Evolutionary conservation across 1,139 yeast genomes (phyloP), one percentile per base, ranked within the genome.

Genomic region (Pichia sp.): DNA sequence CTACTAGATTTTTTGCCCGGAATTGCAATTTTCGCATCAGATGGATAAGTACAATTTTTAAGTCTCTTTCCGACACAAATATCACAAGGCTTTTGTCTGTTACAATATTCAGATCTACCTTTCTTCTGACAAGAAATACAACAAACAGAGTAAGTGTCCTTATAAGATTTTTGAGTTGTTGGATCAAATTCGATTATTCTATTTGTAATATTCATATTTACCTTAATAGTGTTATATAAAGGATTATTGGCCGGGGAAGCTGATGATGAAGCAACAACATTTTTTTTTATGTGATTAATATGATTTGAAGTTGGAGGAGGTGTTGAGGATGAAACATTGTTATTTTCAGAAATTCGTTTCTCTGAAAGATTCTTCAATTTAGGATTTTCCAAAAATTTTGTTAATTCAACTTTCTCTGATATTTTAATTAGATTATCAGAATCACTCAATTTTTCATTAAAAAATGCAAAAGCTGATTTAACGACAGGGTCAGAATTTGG

Each of bases 61-160:
- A 45, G 18, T 25, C 45, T 51, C 32, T 47, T 50, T 8, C 43
- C 47, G 26, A 34, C 42, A 38, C 61, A 58, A 25, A 54, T 44
- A 44, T 54, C 56, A 45, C 61, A 58, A 10, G 55, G 53, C 18
- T 42, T 39, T 28, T 44, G 45, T 36, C 50, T 45, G 42, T 56
- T 49, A 45, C 59, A 56, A 42, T 49, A 52, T 2, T 40, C 44
- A 9, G 36, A 43, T 43, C 53, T 43, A 18, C 41, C 34, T 4
- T 37, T 43, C 34, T 44, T 55, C 6, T 42, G 25, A 49, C 61
- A 58, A 3, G 46, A 42, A 26, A 50, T 43, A 44, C 61, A 58
- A 39, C 56, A 43, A 3, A 35, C 30, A 29, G 48, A 41, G 39
- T 38, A 50, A 5, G 42, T 43, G 34, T 50, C 48, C 29, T 38